Percentiles rank a stretch among this genome's conserved stretches.
phyloP scores from a whole-genome alignment of 176 grass and related monocot species.

The Luzula sylvatica region DNA sequence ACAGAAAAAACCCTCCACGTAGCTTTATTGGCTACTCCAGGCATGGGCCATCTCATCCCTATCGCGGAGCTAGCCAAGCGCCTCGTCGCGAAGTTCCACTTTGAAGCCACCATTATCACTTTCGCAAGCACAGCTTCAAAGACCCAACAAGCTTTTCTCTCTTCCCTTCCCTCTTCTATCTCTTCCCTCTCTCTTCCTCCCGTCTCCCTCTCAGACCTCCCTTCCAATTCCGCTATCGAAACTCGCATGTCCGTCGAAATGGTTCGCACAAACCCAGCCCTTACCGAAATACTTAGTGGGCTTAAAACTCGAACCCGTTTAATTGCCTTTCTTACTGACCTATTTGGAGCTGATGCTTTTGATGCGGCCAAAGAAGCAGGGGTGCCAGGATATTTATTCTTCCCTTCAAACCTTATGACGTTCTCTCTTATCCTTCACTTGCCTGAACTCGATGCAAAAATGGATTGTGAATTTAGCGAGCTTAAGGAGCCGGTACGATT shows the following conservation, averaged over 20 bases:
- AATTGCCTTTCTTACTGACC: slow-evolving; percentile 43
- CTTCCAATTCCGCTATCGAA: slow-evolving; percentile 16
- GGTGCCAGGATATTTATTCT: slow-evolving; percentile 44
- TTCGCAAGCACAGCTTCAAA: slow-evolving; percentile 22
- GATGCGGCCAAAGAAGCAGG: slow-evolving; percentile 21
- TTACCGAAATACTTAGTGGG: not conserved
- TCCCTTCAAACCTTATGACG: slow-evolving; percentile 29
- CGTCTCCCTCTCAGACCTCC: slow-evolving; percentile 34
- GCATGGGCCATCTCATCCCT: slow-evolving; percentile 67
- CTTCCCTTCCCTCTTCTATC: slow-evolving; percentile 21
- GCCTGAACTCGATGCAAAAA: slow-evolving; percentile 39
- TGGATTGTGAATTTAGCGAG: slow-evolving; percentile 34
- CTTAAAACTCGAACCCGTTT: slow-evolving; percentile 4
- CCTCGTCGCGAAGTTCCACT: slow-evolving; percentile 35
- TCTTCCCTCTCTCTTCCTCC: slow-evolving; percentile 18
- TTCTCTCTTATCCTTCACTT: slow-evolving; percentile 54
- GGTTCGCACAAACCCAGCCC: not conserved
- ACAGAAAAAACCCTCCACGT: slow-evolving; percentile 20
- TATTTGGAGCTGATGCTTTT: slow-evolving; percentile 26
- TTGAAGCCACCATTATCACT: slow-evolving; percentile 55
- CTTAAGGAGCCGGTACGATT: slow-evolving; percentile 32
- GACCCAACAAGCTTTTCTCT: slow-evolving; percentile 21
- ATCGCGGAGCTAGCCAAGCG: slow-evolving; percentile 44
- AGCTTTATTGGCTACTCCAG: slow-evolving; percentile 40
- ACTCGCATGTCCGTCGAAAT: slow-evolving; percentile 18